Evolutionary conservation across 371 early-diverging fungal species (phyloP).

Genomic region (Capillidium rhysosporum): DNA sequence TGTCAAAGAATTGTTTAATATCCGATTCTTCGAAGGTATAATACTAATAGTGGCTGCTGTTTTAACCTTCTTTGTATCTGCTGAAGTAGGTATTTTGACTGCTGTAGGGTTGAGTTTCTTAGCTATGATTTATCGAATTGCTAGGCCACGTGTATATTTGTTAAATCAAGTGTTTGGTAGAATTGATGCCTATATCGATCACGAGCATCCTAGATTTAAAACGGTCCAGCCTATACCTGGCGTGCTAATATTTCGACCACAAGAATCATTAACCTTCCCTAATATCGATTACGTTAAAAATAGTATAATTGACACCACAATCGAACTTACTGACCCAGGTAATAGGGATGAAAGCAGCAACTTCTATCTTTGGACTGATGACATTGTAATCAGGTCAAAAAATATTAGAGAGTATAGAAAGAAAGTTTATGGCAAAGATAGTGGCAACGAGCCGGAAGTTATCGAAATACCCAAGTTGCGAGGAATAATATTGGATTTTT

Average conservation of each 20-base stretch:
- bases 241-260: conserved; percentile 33
- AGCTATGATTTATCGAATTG: conserved; percentile 42
- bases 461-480: conserved; percentile 13
- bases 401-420: neutral
- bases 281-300: conserved; percentile 30
- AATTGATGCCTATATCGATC: conserved; percentile 6
- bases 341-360: neutral
- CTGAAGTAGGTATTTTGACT: conserved; percentile 45
- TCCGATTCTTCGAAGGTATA: neutral
- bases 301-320: conserved; percentile 8
- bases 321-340: conserved; percentile 8
- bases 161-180: conserved; percentile 7
- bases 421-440: neutral
- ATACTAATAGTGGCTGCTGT: conserved; percentile 18
- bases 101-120: conserved; percentile 37
- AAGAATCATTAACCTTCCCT: conserved; percentile 47
- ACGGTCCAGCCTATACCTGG: conserved; percentile 21
- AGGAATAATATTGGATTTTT: conserved; percentile 40
- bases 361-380: conserved; percentile 11
- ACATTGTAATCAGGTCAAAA: conserved; percentile 1
- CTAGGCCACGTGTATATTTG: conserved; percentile 29
- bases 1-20: neutral
- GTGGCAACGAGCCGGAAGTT: neutral
- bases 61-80: conserved; percentile 38
- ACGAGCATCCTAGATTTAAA: neutral